A percentile compares a stretch with the other conserved stretches of the same genome.
These are phyloP conservation scores for Curvularia verruculosa DNA, from an alignment of 2,329 filamentous ascomycete genomes.

Conservation along the genomic window DNA sequence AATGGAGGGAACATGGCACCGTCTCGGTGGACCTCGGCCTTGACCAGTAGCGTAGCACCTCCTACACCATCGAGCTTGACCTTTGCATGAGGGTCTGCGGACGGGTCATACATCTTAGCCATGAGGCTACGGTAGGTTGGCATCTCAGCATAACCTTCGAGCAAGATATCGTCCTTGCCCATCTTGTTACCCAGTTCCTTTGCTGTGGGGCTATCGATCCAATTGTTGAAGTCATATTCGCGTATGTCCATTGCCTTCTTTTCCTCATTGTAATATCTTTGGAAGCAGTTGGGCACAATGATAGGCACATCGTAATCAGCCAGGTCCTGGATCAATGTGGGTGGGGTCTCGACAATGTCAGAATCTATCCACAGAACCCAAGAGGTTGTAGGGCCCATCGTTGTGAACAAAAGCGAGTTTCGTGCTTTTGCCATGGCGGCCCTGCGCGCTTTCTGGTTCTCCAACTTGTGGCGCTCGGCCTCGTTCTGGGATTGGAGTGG, in stretches of 20 bases:
- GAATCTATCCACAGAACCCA: slow-evolving; percentile 98
- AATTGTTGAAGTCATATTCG: slow-evolving; percentile 96
- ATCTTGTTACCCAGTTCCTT: slow-evolving; percentile 76
- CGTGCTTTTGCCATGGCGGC: slow-evolving; percentile 92
- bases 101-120: slow-evolving; percentile 74
- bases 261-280: slow-evolving; percentile 74
- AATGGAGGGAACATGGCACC: slow-evolving; percentile 99
- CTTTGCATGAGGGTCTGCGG: slow-evolving; percentile 62
- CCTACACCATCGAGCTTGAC: slow-evolving; percentile 90
- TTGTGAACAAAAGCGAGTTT: slow-evolving; percentile 95
- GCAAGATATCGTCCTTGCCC: slow-evolving; percentile 87
- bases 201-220: slow-evolving; percentile 87
- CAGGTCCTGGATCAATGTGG: slow-evolving; percentile 86
- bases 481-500: slow-evolving; percentile 82
- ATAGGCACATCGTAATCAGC: slow-evolving; percentile 87
- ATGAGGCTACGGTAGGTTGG: slow-evolving; percentile 90
- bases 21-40: slow-evolving; percentile 94
- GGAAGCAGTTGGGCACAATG: slow-evolving; percentile 94
- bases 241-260: slow-evolving; percentile 75
- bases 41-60: slow-evolving; percentile 89
- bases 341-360: slow-evolving; percentile 88
- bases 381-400: slow-evolving; percentile 84
- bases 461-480: slow-evolving; percentile 86
- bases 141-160: slow-evolving; percentile 93
- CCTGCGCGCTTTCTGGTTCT: slow-evolving; percentile 84